Percentiles rank a stretch among this genome's conserved stretches.
Conservation (phyloP, 192 early-diverging fungal species). For the Backusella morwellensis region DNA sequence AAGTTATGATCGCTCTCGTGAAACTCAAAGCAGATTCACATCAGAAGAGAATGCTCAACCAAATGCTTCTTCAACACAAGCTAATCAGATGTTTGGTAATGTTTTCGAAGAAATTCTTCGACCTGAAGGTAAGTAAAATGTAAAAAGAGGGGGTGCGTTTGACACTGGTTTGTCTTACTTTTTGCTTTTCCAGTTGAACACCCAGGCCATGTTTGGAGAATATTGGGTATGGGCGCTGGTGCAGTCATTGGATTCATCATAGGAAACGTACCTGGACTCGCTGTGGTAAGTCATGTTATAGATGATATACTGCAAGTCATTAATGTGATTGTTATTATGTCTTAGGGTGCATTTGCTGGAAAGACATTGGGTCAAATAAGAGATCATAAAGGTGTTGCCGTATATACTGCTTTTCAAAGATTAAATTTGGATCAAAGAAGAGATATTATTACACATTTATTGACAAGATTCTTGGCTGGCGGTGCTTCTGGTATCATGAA, state of each 20-base stretch:
- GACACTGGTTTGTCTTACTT: background rate
- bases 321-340: background rate
- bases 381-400: conserved; percentile 51
- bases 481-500: conserved; percentile 24
- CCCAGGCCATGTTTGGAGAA: conserved; percentile 27
- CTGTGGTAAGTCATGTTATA: conserved; percentile 20
- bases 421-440: conserved; percentile 21
- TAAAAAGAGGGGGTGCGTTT: background rate
- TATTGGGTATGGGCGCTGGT: conserved; percentile 30
- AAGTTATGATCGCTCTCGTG: conserved; percentile 25
- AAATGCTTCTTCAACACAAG: conserved; percentile 5
- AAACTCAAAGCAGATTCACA: background rate
- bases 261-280: conserved; percentile 26
- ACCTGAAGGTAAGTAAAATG: conserved; percentile 22
- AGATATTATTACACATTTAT: conserved; percentile 27
- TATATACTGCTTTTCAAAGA: conserved; percentile 35
- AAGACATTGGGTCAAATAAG: conserved; percentile 59
- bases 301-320: background rate
- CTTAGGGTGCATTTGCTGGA: conserved; percentile 58
- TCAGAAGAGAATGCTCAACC: background rate
- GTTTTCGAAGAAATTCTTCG: conserved; percentile 36
- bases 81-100: conserved; percentile 27
- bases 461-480: conserved; percentile 21
- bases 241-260: conserved; percentile 34
- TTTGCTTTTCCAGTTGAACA: conserved; percentile 20